Evolutionary conservation across 2,329 filamentous ascomycete genomes (phyloP), one percentile per base, ranked within the genome.

Genomic region (Fusarium mangiferae): DNA sequence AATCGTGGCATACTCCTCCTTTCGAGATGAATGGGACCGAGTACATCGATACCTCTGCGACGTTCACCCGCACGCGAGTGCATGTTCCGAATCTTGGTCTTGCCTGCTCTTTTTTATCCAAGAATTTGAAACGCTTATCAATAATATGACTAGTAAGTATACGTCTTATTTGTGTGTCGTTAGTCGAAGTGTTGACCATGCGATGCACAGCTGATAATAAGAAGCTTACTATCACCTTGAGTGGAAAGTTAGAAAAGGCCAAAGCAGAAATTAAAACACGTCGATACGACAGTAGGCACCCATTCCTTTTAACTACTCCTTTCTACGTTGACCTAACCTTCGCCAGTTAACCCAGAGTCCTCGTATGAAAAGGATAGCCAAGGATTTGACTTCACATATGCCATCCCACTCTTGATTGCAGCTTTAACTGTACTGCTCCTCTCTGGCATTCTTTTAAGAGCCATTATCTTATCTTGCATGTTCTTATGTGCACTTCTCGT

Each of bases 381-480:
- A 44, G 17, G 11, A 13, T 44, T 44, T 11, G 42, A 18, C n/a
- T 44, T 24, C n/a, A 8, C n/a, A 12, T 44, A 44, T 20, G 42
- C 17, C 17, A 9, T 45, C 11, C 42, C 42, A 15, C 7, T 45
- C 42, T 18, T 45, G 24, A 6, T 20, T 5, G 17, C 17, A 12
- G 7, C 26, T 5, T 5, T 20, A 4, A 13, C 15, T 3, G 11
- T 26, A 6, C 7, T 45, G 0, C 26, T 45, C 2, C 7, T 45
- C 6, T 45, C n/a, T 9, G n/a, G 42, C 13, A 2, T 45, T 6
- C 0, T 45, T 4, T 0, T 45, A 0, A 45, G 15, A 8, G 11
- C 6, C 18, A 26, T 26, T 24, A 26, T 45, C 9, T 1, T 45
- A 1, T 45, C 42, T 20, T 7, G n/a, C 14, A 45, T 45, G 42